Conservation (phyloP, 1,284 basidiomycete species). For the Schizopora paradoxa region DNA sequence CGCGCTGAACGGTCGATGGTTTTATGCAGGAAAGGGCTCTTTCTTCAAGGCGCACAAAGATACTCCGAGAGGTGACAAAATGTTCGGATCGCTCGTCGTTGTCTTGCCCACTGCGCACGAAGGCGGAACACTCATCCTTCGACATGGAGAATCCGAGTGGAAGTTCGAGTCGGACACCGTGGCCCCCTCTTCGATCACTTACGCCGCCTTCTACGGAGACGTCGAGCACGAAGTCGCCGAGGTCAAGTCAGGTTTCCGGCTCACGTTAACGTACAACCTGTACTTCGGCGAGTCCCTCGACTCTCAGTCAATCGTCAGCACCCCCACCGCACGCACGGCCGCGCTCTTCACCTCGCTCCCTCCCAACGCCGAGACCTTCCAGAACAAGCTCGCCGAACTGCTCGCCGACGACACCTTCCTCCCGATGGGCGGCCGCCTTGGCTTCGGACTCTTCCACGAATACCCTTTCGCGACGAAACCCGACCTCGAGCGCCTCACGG, state of each 20-base stretch:
- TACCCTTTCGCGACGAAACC: no score
- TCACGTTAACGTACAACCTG: conserved; percentile 9
- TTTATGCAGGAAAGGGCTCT: conserved; percentile 11
- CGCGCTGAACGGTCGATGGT: no score
- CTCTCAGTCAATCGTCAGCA: no score
- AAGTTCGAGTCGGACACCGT: conserved; percentile 4
- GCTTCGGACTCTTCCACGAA: conserved; percentile 34
- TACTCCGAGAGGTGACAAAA: conserved; percentile 10
- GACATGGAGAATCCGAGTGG: conserved; percentile 2
- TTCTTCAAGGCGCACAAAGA: conserved; percentile 18
- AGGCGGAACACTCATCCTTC: conserved; percentile 12
- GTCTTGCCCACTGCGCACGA: conserved; percentile 11
- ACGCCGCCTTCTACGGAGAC: conserved; percentile 9
- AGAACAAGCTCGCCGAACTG: conserved; percentile 19
- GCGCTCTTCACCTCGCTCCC: conserved; percentile 5
- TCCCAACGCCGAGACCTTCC: conserved; percentile 8
- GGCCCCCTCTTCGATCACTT: not conserved
- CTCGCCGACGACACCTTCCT: conserved; percentile 28
- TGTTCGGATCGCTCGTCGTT: conserved; percentile 17
- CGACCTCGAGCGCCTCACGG: conserved; percentile 7
- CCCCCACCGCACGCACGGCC: no score
- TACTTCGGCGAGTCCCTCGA: conserved; percentile 1
- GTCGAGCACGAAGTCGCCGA: conserved; percentile 9
- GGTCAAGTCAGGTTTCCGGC: conserved; percentile 4
- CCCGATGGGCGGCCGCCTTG: conserved; percentile 32